phyloP scores from a whole-genome alignment of 805 yeast species.

The Clavispora fructus region DNA sequence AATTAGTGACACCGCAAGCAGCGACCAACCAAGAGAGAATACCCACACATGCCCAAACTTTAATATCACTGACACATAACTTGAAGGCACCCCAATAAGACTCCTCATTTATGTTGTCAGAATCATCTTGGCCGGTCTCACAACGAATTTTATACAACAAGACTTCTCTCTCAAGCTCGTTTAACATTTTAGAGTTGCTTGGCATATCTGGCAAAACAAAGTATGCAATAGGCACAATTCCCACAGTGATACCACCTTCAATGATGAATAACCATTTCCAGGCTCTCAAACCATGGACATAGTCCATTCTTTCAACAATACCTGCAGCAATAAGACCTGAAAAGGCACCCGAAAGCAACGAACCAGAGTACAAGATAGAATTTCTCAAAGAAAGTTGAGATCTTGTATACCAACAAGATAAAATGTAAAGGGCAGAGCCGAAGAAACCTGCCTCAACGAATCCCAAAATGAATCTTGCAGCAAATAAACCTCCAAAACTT shows the following conservation, averaged over 20 bases:
- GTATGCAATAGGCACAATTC: constrained; percentile 40
- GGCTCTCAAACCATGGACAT: constrained; percentile 13
- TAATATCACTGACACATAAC: constrained; percentile 35
- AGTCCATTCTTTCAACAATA: constrained; percentile 36
- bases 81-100: constrained; percentile 30
- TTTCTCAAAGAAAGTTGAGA: constrained; percentile 47
- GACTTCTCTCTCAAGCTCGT: constrained; percentile 41
- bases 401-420: constrained; percentile 53
- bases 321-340: constrained; percentile 54
- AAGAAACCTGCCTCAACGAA: constrained; percentile 44
- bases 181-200: constrained; percentile 41
- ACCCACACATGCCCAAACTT: constrained; percentile 45
- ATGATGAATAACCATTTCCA: constrained; percentile 57
- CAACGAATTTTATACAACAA: constrained; percentile 35
- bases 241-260: constrained; percentile 51
- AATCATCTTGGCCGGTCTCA: constrained; percentile 39
- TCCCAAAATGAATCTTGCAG: constrained; percentile 45
- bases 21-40: constrained; percentile 45
- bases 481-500: constrained; percentile 39
- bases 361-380: constrained; percentile 47
- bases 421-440: constrained; percentile 42
- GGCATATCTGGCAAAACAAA: constrained; percentile 51
- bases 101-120: constrained; percentile 31
- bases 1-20: constrained; percentile 57
- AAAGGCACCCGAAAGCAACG: constrained; percentile 48